Conservation (phyloP, 805 yeast genomes). For the Wickerhamomyces bovis region DNA sequence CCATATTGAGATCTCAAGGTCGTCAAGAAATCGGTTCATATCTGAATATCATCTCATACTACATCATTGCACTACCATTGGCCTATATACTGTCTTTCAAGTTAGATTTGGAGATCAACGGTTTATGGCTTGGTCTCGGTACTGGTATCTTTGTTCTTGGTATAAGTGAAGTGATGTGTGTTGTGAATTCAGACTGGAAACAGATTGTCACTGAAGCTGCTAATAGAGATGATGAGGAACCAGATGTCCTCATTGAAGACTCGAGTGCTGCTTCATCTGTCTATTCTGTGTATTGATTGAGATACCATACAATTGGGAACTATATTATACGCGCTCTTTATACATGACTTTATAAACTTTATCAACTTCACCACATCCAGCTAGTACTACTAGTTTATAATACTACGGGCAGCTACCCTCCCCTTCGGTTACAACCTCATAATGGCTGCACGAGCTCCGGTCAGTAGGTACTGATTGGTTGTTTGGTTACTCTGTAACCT, state of each 20-base stretch:
- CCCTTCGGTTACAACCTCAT: too few species aligned
- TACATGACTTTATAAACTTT: background rate
- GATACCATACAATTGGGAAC: too few species aligned
- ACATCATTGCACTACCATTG: constrained; percentile 62
- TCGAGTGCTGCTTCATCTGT: constrained; percentile 16
- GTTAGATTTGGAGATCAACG: constrained; percentile 43
- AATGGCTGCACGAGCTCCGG: too few species aligned
- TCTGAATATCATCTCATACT: constrained; percentile 65
- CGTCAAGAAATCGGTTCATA: constrained; percentile 67
- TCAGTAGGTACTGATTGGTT: too few species aligned
- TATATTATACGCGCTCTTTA: too few species aligned
- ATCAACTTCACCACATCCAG: too few species aligned
- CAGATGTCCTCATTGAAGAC: constrained; percentile 21
- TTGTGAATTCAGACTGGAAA: constrained; percentile 49
- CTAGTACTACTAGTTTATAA: too few species aligned
- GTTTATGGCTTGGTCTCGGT: constrained; percentile 74
- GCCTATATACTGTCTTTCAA: constrained; percentile 54
- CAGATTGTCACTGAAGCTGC: constrained; percentile 31
- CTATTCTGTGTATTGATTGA: background rate
- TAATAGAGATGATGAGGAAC: constrained; percentile 25
- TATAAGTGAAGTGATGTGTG: constrained; percentile 39
- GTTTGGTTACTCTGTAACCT: too few species aligned
- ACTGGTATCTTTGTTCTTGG: constrained; percentile 55
- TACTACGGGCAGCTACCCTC: too few species aligned
- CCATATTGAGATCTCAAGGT: constrained; percentile 72